Base-by-base conservation (phyloP, 2,329 filamentous ascomycete genomes). In the Fusarium redolens region DNA sequence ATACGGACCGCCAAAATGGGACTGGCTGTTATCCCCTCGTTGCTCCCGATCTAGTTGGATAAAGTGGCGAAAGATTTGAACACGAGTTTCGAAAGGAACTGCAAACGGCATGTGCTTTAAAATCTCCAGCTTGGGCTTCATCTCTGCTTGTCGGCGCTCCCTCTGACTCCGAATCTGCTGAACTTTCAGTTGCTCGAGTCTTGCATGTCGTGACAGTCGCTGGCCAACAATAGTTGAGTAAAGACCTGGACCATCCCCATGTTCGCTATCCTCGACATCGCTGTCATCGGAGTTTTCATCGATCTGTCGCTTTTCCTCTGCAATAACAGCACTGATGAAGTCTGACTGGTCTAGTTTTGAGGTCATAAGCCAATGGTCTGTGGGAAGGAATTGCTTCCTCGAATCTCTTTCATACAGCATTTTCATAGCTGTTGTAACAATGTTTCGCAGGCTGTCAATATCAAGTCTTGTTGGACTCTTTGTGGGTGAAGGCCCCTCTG, bases 51-150 rank as follows among this genome's bases (percentile, higher is more conserved):
- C 96, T 8, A 95, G 85, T 35, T 89, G 83, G n/a, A 98, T 93
- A 76, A 98, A 98, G 78, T 97, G 91, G 35, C 95, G 90, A 81
- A 99, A 98, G 30, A 98, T 96, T 79, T 95, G 91, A 8, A 99
- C 96, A 51, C 96, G 88, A 0, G 93, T 96, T 41, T 93, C 90
- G 76, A 99, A 99, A 0, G 96, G 96, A 48, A 99, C 96, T 74
- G 96, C 93, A 80, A 98, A 99, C 0, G 96, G 96, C 91, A 99
- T 97, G 78, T 98, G 97, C 74, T 96, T 92, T 56, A 99, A 83
- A 9, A 99, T 93, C 78, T 98, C 95, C 14, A 98, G 85, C 74
- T 96, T 92, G 1, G 96, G 96, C 1, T 93, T 94, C 68, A 97
- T 90, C 18, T 92, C 89, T 52, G 95, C 93, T 30, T 97, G 83